Evolutionary conservation across 768 basidiomycete species (phyloP).

Genomic region (Peribolospora baueri): DNA sequence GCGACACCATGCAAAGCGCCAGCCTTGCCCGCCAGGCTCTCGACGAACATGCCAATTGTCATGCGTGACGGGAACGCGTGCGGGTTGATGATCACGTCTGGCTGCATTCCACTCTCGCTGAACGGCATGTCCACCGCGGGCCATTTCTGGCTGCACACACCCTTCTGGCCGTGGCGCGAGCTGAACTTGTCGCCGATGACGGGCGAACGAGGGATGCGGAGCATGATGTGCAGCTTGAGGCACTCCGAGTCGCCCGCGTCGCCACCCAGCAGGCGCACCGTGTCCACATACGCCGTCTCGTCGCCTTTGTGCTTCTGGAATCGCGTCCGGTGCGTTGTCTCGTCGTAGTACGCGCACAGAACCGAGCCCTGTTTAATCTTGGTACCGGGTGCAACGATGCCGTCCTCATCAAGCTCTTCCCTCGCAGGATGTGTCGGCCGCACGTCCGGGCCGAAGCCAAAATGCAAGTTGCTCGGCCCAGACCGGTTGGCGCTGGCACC

Average conservation of each 20-base stretch:
- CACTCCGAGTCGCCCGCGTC: conserved; percentile 70
- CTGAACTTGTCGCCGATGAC: conserved; percentile 99
- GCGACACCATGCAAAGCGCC: conserved; percentile 96
- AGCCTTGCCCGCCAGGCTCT: conserved; percentile 98
- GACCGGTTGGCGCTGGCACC: conserved; percentile 25
- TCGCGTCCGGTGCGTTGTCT: conserved; percentile 53
- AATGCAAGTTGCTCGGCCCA: conserved; percentile 33
- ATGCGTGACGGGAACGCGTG: conserved; percentile 98
- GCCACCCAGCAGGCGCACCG: conserved; percentile 67
- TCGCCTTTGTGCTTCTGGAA: conserved; percentile 93
- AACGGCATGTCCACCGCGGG: conserved; percentile 97
- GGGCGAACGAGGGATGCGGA: conserved; percentile 78
- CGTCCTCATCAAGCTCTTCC: conserved; percentile 50
- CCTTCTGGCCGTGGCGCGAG: conserved; percentile 95
- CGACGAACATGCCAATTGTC: conserved; percentile 99
- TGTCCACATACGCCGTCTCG: conserved; percentile 66
- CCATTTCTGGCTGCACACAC: conserved; percentile 99
- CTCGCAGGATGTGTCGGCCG: conserved; percentile 25
- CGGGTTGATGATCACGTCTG: conserved; percentile 97
- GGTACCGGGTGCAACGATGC: conserved; percentile 54
- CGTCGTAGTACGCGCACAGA: conserved; percentile 67
- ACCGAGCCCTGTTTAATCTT: conserved; percentile 47
- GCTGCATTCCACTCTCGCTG: conserved; percentile 94
- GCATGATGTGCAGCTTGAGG: conserved; percentile 76
- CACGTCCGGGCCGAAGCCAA: conserved; percentile 57